phyloP scores from a whole-genome alignment of 345 rosid species.

The Cardamine resedifolia region DNA sequence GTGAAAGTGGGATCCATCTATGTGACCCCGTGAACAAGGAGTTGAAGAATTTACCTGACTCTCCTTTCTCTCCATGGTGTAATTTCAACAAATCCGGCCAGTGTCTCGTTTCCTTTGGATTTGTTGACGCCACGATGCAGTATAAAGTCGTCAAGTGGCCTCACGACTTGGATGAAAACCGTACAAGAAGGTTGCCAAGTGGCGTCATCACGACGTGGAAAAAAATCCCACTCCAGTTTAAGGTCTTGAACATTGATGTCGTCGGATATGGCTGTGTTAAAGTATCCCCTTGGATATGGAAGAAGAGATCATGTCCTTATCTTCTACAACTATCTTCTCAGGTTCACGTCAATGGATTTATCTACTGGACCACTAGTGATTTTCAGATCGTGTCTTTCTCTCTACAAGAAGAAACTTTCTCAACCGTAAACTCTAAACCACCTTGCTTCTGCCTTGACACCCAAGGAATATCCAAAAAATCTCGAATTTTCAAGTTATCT shows the following conservation, averaged over 20 bases:
- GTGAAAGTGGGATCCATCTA: not conserved
- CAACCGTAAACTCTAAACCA: not conserved
- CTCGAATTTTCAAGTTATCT: not conserved
- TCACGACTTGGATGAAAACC: too few relatives aligned
- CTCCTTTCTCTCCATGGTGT: too few relatives aligned
- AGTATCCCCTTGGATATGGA: not conserved
- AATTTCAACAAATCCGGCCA: not conserved
- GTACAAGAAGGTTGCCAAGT: too few relatives aligned
- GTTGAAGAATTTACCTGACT: not conserved
- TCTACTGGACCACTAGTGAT: slow-evolving; percentile 1
- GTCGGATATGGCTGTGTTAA: not conserved
- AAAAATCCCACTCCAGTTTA: not conserved
- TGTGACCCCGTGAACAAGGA: not conserved
- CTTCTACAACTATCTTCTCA: slow-evolving; percentile 9
- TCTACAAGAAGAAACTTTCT: slow-evolving; percentile 7
- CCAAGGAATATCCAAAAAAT: not conserved
- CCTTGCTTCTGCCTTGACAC: not conserved
- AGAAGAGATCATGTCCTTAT: not conserved
- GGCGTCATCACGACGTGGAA: not conserved
- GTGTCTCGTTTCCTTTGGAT: slow-evolving; percentile 5
- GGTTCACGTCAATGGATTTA: not conserved
- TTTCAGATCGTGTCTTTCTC: not conserved
- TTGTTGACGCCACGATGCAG: not conserved
- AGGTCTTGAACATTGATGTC: not conserved
- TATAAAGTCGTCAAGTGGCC: not conserved